Conservation (phyloP, 2,329 filamentous ascomycete species). For the Arachnopeziza araneosa region DNA sequence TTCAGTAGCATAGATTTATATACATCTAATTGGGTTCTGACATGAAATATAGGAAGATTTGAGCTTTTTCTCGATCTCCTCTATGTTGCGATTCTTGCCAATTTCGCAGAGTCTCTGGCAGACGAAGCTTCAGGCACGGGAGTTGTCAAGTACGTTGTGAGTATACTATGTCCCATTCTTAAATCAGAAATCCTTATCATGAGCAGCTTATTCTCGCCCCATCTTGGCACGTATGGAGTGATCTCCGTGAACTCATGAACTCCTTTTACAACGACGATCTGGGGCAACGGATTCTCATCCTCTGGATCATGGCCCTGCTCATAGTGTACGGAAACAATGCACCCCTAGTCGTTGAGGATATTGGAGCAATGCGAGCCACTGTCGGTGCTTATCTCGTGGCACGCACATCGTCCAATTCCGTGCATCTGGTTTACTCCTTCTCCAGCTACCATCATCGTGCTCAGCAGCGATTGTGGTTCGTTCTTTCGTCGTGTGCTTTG, state of each 20-base stretch:
- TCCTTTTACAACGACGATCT: conserved; percentile 47
- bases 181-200: background rate
- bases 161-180: background rate
- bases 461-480: conserved; percentile 40
- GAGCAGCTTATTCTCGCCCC: conserved; percentile 39
- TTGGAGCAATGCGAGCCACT: conserved; percentile 40
- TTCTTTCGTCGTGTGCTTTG: conserved; percentile 37
- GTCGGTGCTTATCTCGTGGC: conserved; percentile 43
- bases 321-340: conserved; percentile 46
- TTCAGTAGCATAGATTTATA: background rate
- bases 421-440: conserved; percentile 37
- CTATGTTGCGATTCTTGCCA: conserved; percentile 46
- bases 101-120: conserved; percentile 43
- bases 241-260: conserved; percentile 47
- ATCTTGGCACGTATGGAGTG: conserved; percentile 46
- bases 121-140: conserved; percentile 40
- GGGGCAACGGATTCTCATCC: conserved; percentile 40
- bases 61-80: conserved; percentile 46
- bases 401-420: conserved; percentile 37
- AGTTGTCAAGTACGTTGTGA: conserved; percentile 40
- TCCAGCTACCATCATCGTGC: conserved; percentile 42
- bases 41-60: conserved; percentile 32
- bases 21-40: background rate
- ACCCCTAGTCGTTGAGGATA: conserved; percentile 36
- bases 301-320: conserved; percentile 46